Evolutionary conservation across 768 basidiomycete genomes (phyloP).

Genomic region (Xerocomus potaroensis): DNA sequence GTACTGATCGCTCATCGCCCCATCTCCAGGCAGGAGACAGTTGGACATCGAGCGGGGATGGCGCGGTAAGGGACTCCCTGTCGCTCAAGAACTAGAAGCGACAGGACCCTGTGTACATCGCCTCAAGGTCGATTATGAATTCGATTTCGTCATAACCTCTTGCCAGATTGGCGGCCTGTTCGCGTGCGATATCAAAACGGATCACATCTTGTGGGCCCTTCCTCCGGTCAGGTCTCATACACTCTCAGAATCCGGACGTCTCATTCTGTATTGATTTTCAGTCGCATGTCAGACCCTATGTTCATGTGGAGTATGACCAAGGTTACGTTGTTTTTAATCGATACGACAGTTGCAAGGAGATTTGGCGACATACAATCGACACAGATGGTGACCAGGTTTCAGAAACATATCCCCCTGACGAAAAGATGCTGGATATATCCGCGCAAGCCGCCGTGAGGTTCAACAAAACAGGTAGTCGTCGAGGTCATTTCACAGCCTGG

Average conservation of each 20-base stretch:
- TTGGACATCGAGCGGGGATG: slow-evolving; percentile 47
- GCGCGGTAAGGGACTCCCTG: slow-evolving; percentile 47
- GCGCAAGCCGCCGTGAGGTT: slow-evolving; percentile 15
- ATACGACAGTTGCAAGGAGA: slow-evolving; percentile 52
- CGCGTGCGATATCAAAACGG: slow-evolving; percentile 52
- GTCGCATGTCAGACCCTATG: slow-evolving; percentile 31
- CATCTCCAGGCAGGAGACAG: slow-evolving; percentile 42
- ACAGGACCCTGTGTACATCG: slow-evolving; percentile 56
- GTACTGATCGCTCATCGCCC: slow-evolving; percentile 1
- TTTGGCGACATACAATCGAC: slow-evolving; percentile 54
- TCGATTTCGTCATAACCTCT: slow-evolving; percentile 53
- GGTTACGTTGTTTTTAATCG: slow-evolving; percentile 74
- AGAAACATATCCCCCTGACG: slow-evolving; percentile 32
- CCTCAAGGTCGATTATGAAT: slow-evolving; percentile 69
- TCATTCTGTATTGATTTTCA: slow-evolving; percentile 5
- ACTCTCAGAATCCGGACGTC: no score
- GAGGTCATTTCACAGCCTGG: slow-evolving; percentile 62
- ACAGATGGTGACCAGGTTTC: slow-evolving; percentile 23
- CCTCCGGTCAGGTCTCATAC: slow-evolving; percentile 45
- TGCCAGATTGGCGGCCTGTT: slow-evolving; percentile 52
- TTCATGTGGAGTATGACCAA: slow-evolving; percentile 69
- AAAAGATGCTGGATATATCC: slow-evolving; percentile 23
- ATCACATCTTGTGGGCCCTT: slow-evolving; percentile 59
- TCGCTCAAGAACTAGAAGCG: slow-evolving; percentile 30
- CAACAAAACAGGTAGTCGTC: slow-evolving; percentile 9